A percentile compares a stretch with the other conserved stretches of the same genome.
Conservation (phyloP, 805 yeast genomes). For the Saccharomycopsis lassenensis region DNA sequence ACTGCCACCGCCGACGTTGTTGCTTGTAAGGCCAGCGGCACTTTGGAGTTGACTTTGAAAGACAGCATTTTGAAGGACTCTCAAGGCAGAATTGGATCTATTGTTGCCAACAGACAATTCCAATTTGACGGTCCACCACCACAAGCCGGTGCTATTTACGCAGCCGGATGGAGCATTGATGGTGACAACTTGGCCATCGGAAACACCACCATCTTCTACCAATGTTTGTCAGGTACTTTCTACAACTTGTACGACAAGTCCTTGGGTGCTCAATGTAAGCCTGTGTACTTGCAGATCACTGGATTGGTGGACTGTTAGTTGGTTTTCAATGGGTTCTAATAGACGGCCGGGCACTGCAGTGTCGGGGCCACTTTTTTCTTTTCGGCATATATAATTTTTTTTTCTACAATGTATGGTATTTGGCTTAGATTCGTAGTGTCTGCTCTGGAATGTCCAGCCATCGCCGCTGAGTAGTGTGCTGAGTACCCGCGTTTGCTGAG, state of each 20-base stretch:
- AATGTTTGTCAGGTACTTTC: conserved; percentile 66
- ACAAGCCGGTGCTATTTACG: conserved; percentile 65
- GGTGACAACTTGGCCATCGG: conserved; percentile 58
- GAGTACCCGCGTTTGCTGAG: no score
- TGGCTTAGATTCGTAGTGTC: no score
- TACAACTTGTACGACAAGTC: conserved; percentile 66
- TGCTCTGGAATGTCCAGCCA: no score
- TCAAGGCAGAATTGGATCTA: conserved; percentile 61
- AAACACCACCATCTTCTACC: conserved; percentile 49
- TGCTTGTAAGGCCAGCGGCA: conserved; percentile 36
- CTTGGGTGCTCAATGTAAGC: conserved; percentile 50
- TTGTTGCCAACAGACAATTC: conserved; percentile 76
- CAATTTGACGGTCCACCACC: conserved; percentile 84
- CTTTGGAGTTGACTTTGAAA: conserved; percentile 46
- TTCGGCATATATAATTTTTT: no score
- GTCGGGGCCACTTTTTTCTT: no score
- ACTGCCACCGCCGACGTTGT: conserved; percentile 21
- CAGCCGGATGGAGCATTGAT: conserved; percentile 54
- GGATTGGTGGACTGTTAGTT: conserved; percentile 49
- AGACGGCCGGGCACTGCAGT: no score
- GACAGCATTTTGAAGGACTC: conserved; percentile 44
- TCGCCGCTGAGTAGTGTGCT: no score
- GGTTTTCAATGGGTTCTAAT: no score
- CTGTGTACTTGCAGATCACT: conserved; percentile 50
- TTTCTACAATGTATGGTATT: no score